A percentile compares a stretch with the other conserved stretches of the same genome.
These are phyloP conservation scores for Jacaranda copaia DNA, from an alignment of 257 asterid genomes.

Conservation along the genomic window DNA sequence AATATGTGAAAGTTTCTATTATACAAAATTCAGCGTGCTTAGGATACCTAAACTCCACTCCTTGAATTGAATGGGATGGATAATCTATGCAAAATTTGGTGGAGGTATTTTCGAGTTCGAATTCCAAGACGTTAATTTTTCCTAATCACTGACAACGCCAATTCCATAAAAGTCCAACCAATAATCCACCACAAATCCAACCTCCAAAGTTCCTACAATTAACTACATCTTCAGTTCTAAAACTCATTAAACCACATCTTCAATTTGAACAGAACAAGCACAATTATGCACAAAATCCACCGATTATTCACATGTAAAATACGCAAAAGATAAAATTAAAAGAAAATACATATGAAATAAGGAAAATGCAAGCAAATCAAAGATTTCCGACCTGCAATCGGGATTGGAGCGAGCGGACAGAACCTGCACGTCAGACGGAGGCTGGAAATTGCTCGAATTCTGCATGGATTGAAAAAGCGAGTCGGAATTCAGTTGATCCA, in stretches of 20 bases:
- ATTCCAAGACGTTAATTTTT: conserved; percentile 2
- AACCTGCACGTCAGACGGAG: conserved; percentile 50
- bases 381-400: conserved; percentile 61
- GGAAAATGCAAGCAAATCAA: neutral
- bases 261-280: neutral
- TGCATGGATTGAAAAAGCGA: conserved; percentile 56
- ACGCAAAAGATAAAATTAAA: neutral
- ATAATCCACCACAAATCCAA: neutral
- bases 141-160: neutral
- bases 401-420: conserved; percentile 50
- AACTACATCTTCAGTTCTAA: neutral
- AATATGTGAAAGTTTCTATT: neutral
- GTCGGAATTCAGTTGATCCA: conserved; percentile 68
- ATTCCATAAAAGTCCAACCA: neutral
- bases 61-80: neutral
- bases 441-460: conserved; percentile 56
- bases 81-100: neutral
- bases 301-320: conserved; percentile 11
- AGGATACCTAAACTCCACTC: neutral
- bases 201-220: conserved; percentile 17
- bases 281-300: conserved; percentile 24
- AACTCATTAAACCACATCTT: neutral
- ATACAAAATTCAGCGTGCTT: neutral
- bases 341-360: neutral
- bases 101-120: neutral